Conservation (phyloP, 2,329 filamentous ascomycete genomes). For the Claviceps maximensis region DNA sequence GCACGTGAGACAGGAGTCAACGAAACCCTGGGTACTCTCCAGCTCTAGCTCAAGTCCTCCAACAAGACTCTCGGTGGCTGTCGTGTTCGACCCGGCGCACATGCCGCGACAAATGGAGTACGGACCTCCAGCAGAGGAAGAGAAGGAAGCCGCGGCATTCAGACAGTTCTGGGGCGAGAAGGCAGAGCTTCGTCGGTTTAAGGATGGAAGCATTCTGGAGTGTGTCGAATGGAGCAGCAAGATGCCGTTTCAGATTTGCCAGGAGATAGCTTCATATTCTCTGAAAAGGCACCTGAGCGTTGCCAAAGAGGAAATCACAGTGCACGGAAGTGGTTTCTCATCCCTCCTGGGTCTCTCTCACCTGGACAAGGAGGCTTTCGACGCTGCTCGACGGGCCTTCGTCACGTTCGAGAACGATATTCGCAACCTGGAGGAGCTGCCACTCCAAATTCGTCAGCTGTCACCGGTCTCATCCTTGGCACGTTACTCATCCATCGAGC, state of each 20-base stretch:
- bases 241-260: slow-evolving; percentile 50
- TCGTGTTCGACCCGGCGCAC: slow-evolving; percentile 61
- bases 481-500: slow-evolving; percentile 53
- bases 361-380: slow-evolving; percentile 46
- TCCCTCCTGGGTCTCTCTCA: slow-evolving; percentile 32
- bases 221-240: slow-evolving; percentile 73
- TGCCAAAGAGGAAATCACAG: slow-evolving; percentile 37
- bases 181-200: slow-evolving; percentile 84
- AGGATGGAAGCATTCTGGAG: slow-evolving; percentile 86
- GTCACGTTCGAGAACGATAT: slow-evolving; percentile 63
- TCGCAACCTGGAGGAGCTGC: slow-evolving; percentile 65
- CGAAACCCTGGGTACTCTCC: slow-evolving; percentile 18
- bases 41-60: slow-evolving; percentile 9
- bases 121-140: slow-evolving; percentile 75
- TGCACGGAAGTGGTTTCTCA: slow-evolving; percentile 38
- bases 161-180: slow-evolving; percentile 92
- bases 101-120: slow-evolving; percentile 70
- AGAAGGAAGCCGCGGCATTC: slow-evolving; percentile 68
- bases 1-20: slow-evolving; percentile 34
- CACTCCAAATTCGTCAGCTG: slow-evolving; percentile 74
- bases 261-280: slow-evolving; percentile 67
- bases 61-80: slow-evolving; percentile 43
- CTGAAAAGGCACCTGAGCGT: slow-evolving; percentile 56
- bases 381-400: slow-evolving; percentile 56
- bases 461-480: slow-evolving; percentile 59